Evolutionary conservation across 495 filamentous ascomycete genomes (phyloP), one percentile per base, ranked within the genome.

Genomic region (Trypethelium eluteriae): DNA sequence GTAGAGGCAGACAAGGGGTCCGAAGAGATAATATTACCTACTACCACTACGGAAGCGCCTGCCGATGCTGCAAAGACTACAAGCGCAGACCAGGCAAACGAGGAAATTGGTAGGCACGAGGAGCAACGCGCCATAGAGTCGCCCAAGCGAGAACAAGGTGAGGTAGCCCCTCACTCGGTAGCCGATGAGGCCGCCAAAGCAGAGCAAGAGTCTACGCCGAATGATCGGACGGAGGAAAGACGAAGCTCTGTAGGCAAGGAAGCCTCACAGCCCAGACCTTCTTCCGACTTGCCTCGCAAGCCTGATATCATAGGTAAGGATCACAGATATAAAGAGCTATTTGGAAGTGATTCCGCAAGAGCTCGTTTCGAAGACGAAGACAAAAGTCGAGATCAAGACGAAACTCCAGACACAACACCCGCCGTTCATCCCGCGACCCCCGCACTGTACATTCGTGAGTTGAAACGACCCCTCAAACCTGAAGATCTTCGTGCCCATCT

Each of bases 391-490:
- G 5, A 80, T 69, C 74, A 65, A 53, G 76, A 80, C 63, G 85
- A 82, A 65, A 78, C 66, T 36, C 68, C 79, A 34, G 81, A 59
- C 5, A 59, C 89, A 38, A 79, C 80, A 57, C 88, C 92, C 11
- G 85, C 93, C 3, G 76, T 89, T 36, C 94, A 98, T 78, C 84
- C 88, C 11, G 91, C 91, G 2, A 98, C 94, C 5, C 74, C 88
- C 39, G 86, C 91, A 49, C 80, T 98, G 61, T 98, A 97, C 78
- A 95, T 98, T 72, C 88, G 88, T 71, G 86, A 96, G 70, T 83
- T 98, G 57, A 92, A 95, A 86, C 85, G 94, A 50, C 94, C 94
- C 16, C 80, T 98, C 9, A 89, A 89, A 68, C 82, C 84, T 2
- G 72, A 72, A 4, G 73, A 77, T 1, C 81, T 98, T 5, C 83